Percentiles rank a stretch among this genome's conserved stretches.
phyloP scores from a whole-genome alignment of 768 basidiomycete species.

The Hericium rajendrae region DNA sequence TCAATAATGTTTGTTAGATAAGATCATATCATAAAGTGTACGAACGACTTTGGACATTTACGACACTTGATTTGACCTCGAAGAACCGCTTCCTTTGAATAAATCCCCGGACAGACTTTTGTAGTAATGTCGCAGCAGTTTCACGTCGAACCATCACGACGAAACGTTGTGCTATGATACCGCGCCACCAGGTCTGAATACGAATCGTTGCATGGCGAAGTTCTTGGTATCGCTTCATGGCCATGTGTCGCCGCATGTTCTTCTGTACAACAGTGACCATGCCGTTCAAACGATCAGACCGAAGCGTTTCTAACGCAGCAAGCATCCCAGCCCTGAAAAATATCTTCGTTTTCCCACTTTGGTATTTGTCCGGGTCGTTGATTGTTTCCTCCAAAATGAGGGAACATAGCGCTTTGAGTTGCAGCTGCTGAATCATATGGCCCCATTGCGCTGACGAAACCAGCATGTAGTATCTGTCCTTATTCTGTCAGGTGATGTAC shows the following conservation, averaged over 20 bases:
- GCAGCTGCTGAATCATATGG: constrained; percentile 72
- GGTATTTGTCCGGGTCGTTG: constrained; percentile 92
- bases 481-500: constrained; percentile 11
- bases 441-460: constrained; percentile 82
- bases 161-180: constrained; percentile 64
- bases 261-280: constrained; percentile 96
- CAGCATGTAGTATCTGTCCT: constrained; percentile 88
- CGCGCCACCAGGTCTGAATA: constrained; percentile 93
- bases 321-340: constrained; percentile 99
- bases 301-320: constrained; percentile 85
- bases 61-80: constrained; percentile 49
- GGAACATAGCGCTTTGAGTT: constrained; percentile 73
- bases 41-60: constrained; percentile 81
- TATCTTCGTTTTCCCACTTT: constrained; percentile 94
- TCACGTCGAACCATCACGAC: constrained; percentile 66
- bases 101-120: constrained; percentile 61
- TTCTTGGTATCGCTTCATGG: constrained; percentile 66
- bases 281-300: constrained; percentile 78
- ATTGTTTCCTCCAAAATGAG: constrained; percentile 81
- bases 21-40: constrained; percentile 13
- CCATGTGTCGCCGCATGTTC: constrained; percentile 86
- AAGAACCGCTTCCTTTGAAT: constrained; percentile 65
- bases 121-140: constrained; percentile 66
- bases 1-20: not conserved
- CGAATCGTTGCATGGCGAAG: constrained; percentile 67